Percentiles rank a stretch among this genome's conserved stretches.
phyloP scores from a whole-genome alignment of 345 rosid species.

The Nephelium lappaceum region DNA sequence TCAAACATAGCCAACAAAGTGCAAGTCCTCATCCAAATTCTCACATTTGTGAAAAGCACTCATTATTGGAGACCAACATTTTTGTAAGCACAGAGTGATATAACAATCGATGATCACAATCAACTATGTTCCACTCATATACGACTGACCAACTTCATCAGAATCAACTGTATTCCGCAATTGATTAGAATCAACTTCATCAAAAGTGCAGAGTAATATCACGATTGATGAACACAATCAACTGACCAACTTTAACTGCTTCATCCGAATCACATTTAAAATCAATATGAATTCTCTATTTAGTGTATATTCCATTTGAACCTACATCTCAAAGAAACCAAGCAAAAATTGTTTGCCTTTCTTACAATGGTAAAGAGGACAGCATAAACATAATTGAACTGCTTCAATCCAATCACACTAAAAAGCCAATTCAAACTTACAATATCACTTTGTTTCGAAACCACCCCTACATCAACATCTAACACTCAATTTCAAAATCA shows the following conservation, averaged over 20 bases:
- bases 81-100: neutral
- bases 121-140: neutral
- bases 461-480: neutral
- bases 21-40: neutral
- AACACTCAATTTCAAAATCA: neutral
- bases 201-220: no score
- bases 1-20: neutral
- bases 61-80: neutral
- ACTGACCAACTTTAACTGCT: neutral
- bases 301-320: neutral
- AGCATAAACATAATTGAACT: neutral
- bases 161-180: neutral
- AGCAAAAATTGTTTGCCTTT: no score
- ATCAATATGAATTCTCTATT: neutral
- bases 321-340: neutral
- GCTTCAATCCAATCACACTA: no score
- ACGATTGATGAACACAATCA: no score
- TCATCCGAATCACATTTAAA: neutral
- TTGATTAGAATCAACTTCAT: no score
- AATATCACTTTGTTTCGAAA: no score
- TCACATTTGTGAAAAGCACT: neutral
- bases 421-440: neutral
- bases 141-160: neutral
- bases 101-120: neutral
- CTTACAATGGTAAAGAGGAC: neutral